These are phyloP conservation scores for Mycena indigotica DNA, from an alignment of 768 basidiomycete species.

Conservation along the genomic window DNA sequence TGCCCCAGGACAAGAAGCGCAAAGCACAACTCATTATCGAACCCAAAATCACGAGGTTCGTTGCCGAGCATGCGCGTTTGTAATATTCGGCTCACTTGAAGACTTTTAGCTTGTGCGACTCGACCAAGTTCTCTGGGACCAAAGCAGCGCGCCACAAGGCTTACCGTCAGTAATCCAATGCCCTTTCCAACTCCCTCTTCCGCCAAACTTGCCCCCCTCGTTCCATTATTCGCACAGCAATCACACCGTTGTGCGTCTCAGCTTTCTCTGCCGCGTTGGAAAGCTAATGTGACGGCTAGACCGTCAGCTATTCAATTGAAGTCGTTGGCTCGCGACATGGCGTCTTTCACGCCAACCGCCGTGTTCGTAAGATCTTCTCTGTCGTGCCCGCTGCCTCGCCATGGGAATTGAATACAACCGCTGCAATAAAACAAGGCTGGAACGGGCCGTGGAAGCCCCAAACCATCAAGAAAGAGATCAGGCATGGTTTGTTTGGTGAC, in stretches of 20 bases:
- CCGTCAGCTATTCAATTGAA: conserved; percentile 9
- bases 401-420: neutral
- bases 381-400: conserved; percentile 16
- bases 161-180: conserved; percentile 5
- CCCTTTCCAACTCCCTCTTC: conserved; percentile 17
- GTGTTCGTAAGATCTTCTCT: conserved; percentile 11
- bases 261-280: conserved; percentile 11
- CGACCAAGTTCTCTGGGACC: conserved; percentile 19
- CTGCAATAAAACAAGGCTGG: conserved; percentile 12
- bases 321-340: conserved; percentile 11
- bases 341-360: conserved; percentile 10
- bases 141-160: conserved; percentile 8
- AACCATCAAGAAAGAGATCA: conserved; percentile 6
- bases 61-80: neutral
- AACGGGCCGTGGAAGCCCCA: conserved; percentile 9
- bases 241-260: conserved; percentile 11
- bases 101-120: conserved; percentile 5
- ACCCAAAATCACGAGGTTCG: conserved; percentile 10
- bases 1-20: neutral
- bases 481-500: conserved; percentile 18
- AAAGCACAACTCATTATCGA: conserved; percentile 14
- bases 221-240: conserved; percentile 9
- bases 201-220: conserved; percentile 11
- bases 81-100: neutral
- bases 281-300: conserved; percentile 5